Conservation (phyloP, 352 stramenopile genomes). For the Pythium aristosporum region DNA sequence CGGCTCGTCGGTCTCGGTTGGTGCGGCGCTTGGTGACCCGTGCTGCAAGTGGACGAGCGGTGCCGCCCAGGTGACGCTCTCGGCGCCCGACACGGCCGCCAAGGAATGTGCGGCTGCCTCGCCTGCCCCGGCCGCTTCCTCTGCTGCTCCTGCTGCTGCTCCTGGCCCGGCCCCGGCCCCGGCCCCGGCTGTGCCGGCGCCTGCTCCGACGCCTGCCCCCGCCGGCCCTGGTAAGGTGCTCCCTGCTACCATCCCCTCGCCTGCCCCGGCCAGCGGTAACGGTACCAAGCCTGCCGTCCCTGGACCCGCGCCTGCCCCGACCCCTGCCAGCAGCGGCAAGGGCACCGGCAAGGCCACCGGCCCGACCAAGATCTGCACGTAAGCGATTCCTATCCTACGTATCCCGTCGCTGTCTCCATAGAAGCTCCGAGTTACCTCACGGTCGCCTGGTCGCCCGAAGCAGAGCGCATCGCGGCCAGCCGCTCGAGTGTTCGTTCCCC, state of each 20-base stretch:
- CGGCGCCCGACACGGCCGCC: neutral
- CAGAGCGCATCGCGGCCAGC: constrained; percentile 7
- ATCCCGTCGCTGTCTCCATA: constrained; percentile 8
- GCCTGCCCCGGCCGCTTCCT: neutral
- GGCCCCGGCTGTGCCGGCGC: neutral
- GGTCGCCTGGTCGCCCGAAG: constrained; percentile 2
- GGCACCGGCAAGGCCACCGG: neutral
- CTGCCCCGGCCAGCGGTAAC: neutral
- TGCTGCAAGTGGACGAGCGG: constrained; percentile 7
- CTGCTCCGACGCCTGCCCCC: neutral
- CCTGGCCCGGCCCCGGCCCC: neutral
- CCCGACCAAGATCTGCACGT: constrained; percentile 18
- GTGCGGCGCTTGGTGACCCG: constrained; percentile 10
- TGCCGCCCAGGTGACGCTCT: neutral
- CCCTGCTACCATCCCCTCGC: neutral
- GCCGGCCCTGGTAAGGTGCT: neutral
- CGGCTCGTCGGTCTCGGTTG: constrained; percentile 3
- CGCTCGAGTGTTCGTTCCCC: constrained; percentile 10
- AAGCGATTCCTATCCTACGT: neutral
- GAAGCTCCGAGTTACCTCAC: constrained; percentile 8
- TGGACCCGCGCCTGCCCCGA: neutral
- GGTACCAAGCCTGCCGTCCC: neutral
- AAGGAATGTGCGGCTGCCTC: neutral
- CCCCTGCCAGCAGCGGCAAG: neutral
- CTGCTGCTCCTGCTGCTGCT: neutral